phyloP scores from a whole-genome alignment of 2,329 filamentous ascomycete species.

The Colletotrichum somersetense region DNA sequence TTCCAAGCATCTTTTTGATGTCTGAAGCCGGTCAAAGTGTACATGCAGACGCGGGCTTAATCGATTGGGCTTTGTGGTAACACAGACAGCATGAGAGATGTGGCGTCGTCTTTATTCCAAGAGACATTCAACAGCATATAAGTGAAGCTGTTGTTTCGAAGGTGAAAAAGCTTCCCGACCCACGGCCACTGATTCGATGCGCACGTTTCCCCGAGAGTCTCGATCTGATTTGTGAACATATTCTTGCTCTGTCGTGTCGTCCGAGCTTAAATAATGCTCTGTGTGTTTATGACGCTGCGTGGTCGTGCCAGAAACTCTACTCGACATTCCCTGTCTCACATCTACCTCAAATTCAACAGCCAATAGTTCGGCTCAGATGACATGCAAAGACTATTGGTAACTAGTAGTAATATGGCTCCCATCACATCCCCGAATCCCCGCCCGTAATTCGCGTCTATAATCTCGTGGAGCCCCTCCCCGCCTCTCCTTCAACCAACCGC shows the following conservation, averaged over 20 bases:
- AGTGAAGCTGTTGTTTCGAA: background rate
- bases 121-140: background rate
- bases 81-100: background rate
- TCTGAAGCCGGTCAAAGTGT: background rate
- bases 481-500: background rate
- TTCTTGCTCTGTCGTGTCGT: background rate
- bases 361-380: conserved; percentile 1
- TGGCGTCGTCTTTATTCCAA: background rate
- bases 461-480: background rate
- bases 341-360: background rate
- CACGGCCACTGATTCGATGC: background rate
- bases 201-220: background rate
- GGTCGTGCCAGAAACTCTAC: conserved; percentile 9
- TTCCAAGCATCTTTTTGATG: background rate
- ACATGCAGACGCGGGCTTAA: background rate
- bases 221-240: conserved; percentile 4
- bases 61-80: too few species aligned
- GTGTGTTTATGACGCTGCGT: background rate
- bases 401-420: background rate
- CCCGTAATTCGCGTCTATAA: conserved; percentile 1
- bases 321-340: conserved; percentile 11
- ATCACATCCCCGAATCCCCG: conserved; percentile 11
- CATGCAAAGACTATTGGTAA: too few species aligned
- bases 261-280: background rate
- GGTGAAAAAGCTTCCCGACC: background rate